Percentiles rank a stretch among this genome's conserved stretches.
Evolutionary conservation across 208 protist species (phyloP).

Genomic region (Leishmania amazonensis): DNA sequence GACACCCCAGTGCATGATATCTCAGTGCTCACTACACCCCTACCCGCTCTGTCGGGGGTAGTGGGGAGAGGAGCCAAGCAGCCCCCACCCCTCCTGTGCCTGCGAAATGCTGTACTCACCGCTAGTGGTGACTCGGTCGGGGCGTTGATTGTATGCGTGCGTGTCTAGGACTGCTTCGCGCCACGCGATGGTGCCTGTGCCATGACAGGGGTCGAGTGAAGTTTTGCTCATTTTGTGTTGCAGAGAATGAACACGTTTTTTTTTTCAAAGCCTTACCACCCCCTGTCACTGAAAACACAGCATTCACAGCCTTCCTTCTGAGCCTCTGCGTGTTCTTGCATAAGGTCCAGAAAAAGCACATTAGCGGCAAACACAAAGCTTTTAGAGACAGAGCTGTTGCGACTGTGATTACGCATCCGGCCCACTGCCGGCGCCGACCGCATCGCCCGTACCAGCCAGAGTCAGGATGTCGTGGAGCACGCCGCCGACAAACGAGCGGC

Average conservation of each 20-base stretch:
- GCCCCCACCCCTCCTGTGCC: background rate
- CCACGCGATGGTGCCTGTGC: background rate
- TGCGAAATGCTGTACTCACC: no score
- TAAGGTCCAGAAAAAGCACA: background rate
- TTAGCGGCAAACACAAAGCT: background rate
- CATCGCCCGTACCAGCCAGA: background rate
- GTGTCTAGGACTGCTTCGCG: background rate
- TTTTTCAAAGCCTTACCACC: background rate
- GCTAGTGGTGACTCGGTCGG: background rate
- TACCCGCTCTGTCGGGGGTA: background rate
- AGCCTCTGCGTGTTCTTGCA: background rate
- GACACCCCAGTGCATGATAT: background rate
- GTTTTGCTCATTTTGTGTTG: background rate
- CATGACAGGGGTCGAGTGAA: background rate
- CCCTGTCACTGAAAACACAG: no score
- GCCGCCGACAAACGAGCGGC: conserved; percentile 62
- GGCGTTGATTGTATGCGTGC: background rate
- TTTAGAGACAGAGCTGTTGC: background rate
- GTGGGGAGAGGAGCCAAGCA: background rate
- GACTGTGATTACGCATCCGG: background rate
- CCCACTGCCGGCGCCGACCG: background rate
- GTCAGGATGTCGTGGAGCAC: conserved; percentile 51
- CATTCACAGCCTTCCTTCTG: background rate
- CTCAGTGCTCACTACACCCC: background rate
- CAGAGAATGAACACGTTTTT: background rate